These are phyloP conservation scores for Eleusine indica DNA, from an alignment of 176 grass and related monocot species.

Conservation along the genomic window DNA sequence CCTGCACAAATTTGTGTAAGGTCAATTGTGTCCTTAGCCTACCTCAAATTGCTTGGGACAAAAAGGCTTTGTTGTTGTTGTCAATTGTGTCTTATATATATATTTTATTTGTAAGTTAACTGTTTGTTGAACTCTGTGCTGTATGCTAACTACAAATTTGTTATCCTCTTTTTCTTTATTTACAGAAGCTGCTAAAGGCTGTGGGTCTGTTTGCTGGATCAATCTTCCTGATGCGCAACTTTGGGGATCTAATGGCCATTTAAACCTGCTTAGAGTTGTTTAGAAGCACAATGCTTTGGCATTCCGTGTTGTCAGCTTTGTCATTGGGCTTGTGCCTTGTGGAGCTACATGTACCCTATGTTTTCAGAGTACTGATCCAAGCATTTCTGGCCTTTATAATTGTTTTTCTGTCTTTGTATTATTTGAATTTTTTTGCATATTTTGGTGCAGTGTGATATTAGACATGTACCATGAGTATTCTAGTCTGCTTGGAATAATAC, in stretches of 20 bases:
- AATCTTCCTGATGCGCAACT: conserved; percentile 58
- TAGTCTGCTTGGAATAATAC: neutral
- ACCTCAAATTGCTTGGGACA: too few species aligned
- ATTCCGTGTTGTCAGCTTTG: neutral
- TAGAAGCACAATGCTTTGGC: neutral
- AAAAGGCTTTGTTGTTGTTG: too few species aligned
- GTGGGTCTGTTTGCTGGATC: conserved; percentile 64
- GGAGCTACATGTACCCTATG: conserved; percentile 9
- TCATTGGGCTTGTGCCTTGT: neutral
- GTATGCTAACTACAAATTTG: conserved; percentile 1
- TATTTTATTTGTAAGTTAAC: too few species aligned
- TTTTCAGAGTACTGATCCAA: conserved; percentile 3
- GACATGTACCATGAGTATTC: neutral
- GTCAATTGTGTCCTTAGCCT: neutral
- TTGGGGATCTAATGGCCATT: conserved; percentile 56
- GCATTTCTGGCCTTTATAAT: neutral
- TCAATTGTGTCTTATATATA: too few species aligned
- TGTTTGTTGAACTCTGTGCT: neutral
- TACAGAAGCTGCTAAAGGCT: conserved; percentile 62
- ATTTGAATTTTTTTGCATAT: neutral
- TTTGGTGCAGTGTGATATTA: neutral
- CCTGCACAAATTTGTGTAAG: neutral
- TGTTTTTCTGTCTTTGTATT: neutral
- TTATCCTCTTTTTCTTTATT: neutral
- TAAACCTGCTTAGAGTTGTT: conserved; percentile 16